These are phyloP conservation scores for Globisporangium heterothallicum DNA, from an alignment of 352 stramenopile genomes.

Conservation along the genomic window DNA sequence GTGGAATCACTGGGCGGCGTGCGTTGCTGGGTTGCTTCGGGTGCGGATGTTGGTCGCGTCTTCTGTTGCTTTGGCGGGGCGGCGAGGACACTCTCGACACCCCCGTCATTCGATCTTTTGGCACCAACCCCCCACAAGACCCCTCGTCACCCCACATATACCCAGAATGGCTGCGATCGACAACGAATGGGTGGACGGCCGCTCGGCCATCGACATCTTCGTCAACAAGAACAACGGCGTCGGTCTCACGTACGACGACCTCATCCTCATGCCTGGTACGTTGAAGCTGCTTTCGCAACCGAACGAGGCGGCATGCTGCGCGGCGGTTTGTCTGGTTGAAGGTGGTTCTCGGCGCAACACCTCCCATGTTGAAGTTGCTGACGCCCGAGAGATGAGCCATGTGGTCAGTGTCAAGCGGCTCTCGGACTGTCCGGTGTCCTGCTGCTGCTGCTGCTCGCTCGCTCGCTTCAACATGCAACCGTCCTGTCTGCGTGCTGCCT, in stretches of 20 bases:
- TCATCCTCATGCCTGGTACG: conserved; percentile 66
- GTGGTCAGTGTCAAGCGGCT: not conserved
- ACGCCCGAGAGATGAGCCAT: conserved; percentile 1
- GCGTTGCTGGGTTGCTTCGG: not conserved
- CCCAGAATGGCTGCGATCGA: conserved; percentile 36
- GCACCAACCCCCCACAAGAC: conserved; percentile 5
- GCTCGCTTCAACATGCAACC: not conserved
- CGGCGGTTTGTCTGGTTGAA: not conserved
- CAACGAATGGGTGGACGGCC: conserved; percentile 61
- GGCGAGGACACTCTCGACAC: conserved; percentile 13
- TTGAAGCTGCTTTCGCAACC: not conserved
- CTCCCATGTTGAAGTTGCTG: conserved; percentile 17
- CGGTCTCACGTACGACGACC: conserved; percentile 68
- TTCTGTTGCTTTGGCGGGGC: not conserved
- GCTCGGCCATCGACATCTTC: conserved; percentile 79
- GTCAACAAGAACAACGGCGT: conserved; percentile 81
- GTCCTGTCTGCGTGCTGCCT: not conserved
- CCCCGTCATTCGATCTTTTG: conserved; percentile 26
- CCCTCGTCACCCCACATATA: conserved; percentile 4
- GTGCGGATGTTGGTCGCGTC: not conserved
- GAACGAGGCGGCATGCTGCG: conserved; percentile 14
- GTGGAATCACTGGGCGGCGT: conserved; percentile 14
- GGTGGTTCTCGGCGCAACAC: not conserved
- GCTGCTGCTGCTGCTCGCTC: not conserved
- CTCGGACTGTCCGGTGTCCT: not conserved